Conservation (phyloP, 2,329 filamentous ascomycete species). For the Hypomyces rosellus region DNA sequence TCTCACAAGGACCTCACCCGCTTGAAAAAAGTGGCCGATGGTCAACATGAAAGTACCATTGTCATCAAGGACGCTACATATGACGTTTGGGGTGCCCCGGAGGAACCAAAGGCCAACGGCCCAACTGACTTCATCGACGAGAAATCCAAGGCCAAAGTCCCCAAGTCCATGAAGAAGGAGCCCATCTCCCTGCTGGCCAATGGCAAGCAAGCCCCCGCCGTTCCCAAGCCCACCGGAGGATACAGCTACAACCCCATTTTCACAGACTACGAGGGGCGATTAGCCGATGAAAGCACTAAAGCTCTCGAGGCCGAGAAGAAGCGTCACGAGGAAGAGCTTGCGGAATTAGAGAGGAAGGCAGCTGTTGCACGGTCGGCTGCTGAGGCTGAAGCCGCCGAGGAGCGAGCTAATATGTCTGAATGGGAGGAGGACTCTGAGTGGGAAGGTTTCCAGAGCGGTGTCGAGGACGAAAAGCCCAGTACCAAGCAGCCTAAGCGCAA, state of each 20-base stretch:
- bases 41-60: constrained; percentile 51
- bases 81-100: constrained; percentile 67
- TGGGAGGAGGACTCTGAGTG: constrained; percentile 88
- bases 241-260: constrained; percentile 92
- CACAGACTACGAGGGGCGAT: constrained; percentile 73
- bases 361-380: constrained; percentile 64
- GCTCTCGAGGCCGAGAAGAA: constrained; percentile 73
- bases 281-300: constrained; percentile 69
- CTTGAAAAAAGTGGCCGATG: constrained; percentile 72
- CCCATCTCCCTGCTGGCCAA: constrained; percentile 78
- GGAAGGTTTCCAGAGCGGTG: constrained; percentile 83
- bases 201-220: constrained; percentile 72
- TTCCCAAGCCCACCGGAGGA: constrained; percentile 71
- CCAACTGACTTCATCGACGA: constrained; percentile 57
- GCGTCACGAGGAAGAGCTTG: constrained; percentile 60
- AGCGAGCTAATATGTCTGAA: constrained; percentile 56
- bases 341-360: constrained; percentile 61
- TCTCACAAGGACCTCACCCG: constrained; percentile 77
- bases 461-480: constrained; percentile 56
- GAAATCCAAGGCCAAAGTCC: constrained; percentile 60
- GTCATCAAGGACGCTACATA: constrained; percentile 58
- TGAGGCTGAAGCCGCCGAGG: constrained; percentile 67
- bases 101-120: constrained; percentile 31
- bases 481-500: constrained; percentile 75
- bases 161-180: constrained; percentile 66